Evolutionary conservation across 2,329 filamentous ascomycete species (phyloP), one percentile per base, ranked within the genome.

Genomic region (Nemania sp.): DNA sequence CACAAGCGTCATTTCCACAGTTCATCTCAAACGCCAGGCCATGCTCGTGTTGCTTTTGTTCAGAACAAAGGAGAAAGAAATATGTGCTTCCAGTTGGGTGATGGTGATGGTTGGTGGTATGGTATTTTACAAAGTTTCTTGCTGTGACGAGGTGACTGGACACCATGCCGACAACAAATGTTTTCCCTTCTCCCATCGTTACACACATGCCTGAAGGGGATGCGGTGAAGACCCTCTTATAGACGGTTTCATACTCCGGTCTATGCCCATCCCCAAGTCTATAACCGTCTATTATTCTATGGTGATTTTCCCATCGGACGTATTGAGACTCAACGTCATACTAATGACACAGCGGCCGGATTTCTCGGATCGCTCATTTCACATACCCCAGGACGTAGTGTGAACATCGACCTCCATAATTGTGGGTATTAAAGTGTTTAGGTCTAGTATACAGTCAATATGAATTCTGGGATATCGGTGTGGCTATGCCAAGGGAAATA

Each of bases 241-340:
- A 56, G 60, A 73, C 68, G 67, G 73, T 72, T 62, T 68, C 51
- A 70, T 61, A 72, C 72, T 69, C 72, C 69, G 68, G 67, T 69
- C 72, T 71, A 72, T 71, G 45, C 32, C 69, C 62, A 58, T 56
- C 64, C 60, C 69, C 70, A 68, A 69, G 69, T 76, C 75, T 76
- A 77, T 73, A 66, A 70, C 73, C 74, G 71, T 78, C 76, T 77
- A 79, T 79, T 77, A 76, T 64, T 78, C 75, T 78, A 76, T 77
- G 74, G 73, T 78, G 75, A 73, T 74, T 75, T 72, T 76, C 73
- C 75, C 74, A 74, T 74, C 70, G 73, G 73, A 76, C 71, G 73
- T 71, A 71, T 68, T 68, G 73, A 73, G 69, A 72, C 67, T 57
- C 43, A 64, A 64, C 62, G 70, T 68, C 68, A 62, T 60, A 41